Evolutionary conservation across 2,329 filamentous ascomycete genomes (phyloP), one percentile per base, ranked within the genome.

Genomic region (Diaporthe longicolla): DNA sequence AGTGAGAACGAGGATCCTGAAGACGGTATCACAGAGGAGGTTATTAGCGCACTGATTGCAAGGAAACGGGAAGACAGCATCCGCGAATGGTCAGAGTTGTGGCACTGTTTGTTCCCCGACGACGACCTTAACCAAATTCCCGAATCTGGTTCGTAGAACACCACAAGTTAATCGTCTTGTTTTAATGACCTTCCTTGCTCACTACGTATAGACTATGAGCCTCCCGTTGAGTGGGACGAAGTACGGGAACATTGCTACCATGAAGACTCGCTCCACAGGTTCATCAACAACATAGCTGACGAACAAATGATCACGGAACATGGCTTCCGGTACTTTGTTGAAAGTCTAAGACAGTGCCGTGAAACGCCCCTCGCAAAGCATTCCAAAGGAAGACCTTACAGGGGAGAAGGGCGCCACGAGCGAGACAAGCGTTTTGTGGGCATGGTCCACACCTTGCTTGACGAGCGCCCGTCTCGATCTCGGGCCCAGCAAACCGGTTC

Each of bases 11-110:
- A 55, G 6, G 61, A 72, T 24, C 70, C 70, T 6, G 71, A 72
- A 19, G 50, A 69, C 15, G 71, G 71, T 7, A 72, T 72, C 21
- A 72, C 61, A 15, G 11, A 35, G 7, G 37, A 57, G n/a, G 9
- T 24, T 2, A 1, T 21, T 0, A 21, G 3, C 6, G 17, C 15
- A 8, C 43, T 72, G 1, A 15, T n/a, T 37, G 63, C 3, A 26
- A 37, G 71, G 26, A 32, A 15, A 6, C 40, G 17, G 5, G 70
- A 10, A 5, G n/a, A n/a, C 3, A 69, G 48, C 17, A 24, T 72
- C 26, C 17, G 32, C 59, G 11, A 17, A 13, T 72, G 59, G 59
- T 2, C 35, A 17, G 24, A 13, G 1, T 9, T 72, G 9, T 69
- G 71, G 71, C 6, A 1, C 3, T 50, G n/a, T 8, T 21, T 72